A percentile compares a stretch with the other conserved stretches of the same genome.
Conservation (phyloP, 2,329 filamentous ascomycete species). For the Hypocrella siamensis region DNA sequence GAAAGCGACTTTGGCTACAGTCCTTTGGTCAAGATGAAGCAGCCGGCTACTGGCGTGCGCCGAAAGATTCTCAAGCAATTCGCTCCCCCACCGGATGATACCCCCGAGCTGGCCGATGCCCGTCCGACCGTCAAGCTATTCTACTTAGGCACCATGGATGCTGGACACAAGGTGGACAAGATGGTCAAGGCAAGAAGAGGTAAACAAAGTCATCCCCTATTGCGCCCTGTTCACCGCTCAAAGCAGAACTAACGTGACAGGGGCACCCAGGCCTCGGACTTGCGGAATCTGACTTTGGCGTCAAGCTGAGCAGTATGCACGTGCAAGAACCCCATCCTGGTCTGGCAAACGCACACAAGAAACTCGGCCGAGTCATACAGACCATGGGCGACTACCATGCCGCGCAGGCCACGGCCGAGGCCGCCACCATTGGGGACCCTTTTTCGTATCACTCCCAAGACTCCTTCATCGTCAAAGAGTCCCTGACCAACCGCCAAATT, state of each 20-base stretch:
- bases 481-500: conserved; percentile 92
- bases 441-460: conserved; percentile 91
- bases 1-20: conserved; percentile 98
- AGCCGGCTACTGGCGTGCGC: conserved; percentile 88
- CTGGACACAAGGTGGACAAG: conserved; percentile 91
- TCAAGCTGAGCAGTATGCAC: conserved; percentile 74
- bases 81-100: conserved; percentile 91
- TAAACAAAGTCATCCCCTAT: too few relatives aligned
- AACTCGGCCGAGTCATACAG: conserved; percentile 86
- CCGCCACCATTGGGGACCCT: conserved; percentile 84
- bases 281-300: conserved; percentile 82
- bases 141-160: conserved; percentile 89
- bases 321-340: conserved; percentile 84
- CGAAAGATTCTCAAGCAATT: conserved; percentile 97
- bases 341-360: conserved; percentile 78
- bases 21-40: conserved; percentile 86
- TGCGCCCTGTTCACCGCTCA: not conserved
- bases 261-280: conserved; percentile 63
- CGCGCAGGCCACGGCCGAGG: conserved; percentile 90
- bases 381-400: conserved; percentile 91
- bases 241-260: too few relatives aligned
- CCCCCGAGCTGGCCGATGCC: conserved; percentile 80
- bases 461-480: conserved; percentile 96
- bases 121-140: conserved; percentile 88
- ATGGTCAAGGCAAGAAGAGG: conserved; percentile 85